Evolutionary conservation across 306 rosid species (phyloP).

Genomic region (barrel medic (Medicago truncatula)): DNA sequence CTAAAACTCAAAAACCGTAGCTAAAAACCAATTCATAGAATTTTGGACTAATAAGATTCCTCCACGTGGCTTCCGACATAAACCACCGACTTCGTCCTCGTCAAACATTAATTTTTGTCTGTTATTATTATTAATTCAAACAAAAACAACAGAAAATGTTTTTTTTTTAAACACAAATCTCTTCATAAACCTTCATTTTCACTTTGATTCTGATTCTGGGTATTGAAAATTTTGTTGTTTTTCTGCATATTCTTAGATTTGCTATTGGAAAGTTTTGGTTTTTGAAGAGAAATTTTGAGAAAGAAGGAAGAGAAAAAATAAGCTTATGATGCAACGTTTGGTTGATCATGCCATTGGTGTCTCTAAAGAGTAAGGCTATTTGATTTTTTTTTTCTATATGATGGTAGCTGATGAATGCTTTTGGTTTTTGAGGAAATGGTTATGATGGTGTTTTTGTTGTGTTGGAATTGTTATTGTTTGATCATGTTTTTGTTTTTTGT

Average conservation of each 20-base stretch:
- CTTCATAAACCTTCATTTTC: conserved; percentile 35
- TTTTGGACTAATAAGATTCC: not conserved
- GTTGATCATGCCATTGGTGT: conserved; percentile 75
- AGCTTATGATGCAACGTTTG: conserved; percentile 60
- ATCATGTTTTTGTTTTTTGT: not conserved
- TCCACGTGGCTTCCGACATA: conserved; percentile 42
- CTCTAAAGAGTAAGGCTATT: conserved; percentile 75
- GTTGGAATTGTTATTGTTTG: too few species aligned
- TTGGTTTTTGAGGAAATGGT: too few species aligned
- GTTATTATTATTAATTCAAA: not conserved
- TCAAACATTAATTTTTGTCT: conserved; percentile 20
- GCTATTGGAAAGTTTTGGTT: conserved; percentile 8
- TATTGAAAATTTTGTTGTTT: conserved; percentile 17
- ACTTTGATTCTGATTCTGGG: conserved; percentile 32
- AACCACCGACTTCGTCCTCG: conserved; percentile 42
- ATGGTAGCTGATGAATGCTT: conserved; percentile 16
- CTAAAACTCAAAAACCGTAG: not conserved
- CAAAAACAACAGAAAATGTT: not conserved
- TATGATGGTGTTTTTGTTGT: too few species aligned
- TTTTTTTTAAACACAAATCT: not conserved
- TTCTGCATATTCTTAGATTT: conserved; percentile 30
- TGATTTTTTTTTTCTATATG: conserved; percentile 1
- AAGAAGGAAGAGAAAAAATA: conserved; percentile 16
- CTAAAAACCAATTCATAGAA: not conserved
- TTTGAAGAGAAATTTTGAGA: conserved; percentile 8